A percentile compares a stretch with the other conserved stretches of the same genome.
Evolutionary conservation across 2,329 filamentous ascomycete genomes (phyloP).

Genomic region (Uncinocarpus reesii): DNA sequence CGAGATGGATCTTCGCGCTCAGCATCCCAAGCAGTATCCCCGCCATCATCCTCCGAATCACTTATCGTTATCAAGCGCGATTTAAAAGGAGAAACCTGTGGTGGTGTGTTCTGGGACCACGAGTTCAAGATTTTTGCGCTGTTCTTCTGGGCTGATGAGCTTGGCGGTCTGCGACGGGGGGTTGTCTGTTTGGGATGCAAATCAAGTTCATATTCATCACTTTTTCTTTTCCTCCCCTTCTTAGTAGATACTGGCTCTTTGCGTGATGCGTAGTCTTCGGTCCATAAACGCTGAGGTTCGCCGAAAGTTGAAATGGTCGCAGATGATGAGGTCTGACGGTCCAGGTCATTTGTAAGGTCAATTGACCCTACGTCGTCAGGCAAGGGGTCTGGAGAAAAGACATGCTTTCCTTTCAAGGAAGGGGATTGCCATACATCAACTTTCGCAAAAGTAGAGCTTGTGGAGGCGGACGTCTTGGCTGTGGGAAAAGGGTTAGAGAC

Average conservation of each 20-base stretch:
- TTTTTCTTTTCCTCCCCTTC: slow-evolving; percentile 41
- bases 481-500: not conserved
- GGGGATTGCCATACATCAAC: not conserved
- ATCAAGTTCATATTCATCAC: slow-evolving; percentile 37
- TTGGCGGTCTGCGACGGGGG: slow-evolving; percentile 17
- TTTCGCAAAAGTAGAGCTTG: not conserved
- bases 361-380: slow-evolving; percentile 35
- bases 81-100: not conserved
- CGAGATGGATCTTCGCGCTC: slow-evolving; percentile 18
- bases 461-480: not conserved
- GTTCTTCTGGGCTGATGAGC: slow-evolving; percentile 1
- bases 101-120: not conserved
- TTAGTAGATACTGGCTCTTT: slow-evolving; percentile 26
- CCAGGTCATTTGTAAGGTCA: slow-evolving; percentile 35
- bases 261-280: slow-evolving; percentile 34
- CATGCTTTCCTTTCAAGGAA: not conserved
- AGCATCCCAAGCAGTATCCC: not conserved
- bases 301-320: slow-evolving; percentile 33
- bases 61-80: slow-evolving; percentile 17
- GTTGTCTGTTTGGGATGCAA: slow-evolving; percentile 26
- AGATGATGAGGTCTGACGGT: slow-evolving; percentile 30
- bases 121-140: slow-evolving; percentile 8
- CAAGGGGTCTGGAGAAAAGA: not conserved
- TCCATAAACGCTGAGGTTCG: slow-evolving; percentile 35
- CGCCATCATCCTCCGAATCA: slow-evolving; percentile 29